Evolutionary conservation across 1,284 basidiomycete genomes (phyloP).

Genomic region (Laetiporus sulphureus): DNA sequence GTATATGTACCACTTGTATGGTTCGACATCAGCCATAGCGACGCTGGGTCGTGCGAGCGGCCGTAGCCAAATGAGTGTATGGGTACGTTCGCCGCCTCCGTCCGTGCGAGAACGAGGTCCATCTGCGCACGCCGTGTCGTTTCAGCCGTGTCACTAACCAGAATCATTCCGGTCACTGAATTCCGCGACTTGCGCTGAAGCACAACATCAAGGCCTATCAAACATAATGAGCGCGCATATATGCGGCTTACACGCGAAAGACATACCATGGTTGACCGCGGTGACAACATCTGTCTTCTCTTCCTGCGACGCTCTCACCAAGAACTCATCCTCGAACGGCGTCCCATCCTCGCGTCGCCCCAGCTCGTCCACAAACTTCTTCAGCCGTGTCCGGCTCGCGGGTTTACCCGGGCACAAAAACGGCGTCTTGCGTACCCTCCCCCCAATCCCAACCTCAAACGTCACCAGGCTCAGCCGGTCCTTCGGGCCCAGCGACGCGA

Average conservation of each 20-base stretch:
- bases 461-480: slow-evolving; percentile 86
- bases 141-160: slow-evolving; percentile 89
- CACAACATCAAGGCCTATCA: slow-evolving; percentile 80
- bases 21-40: slow-evolving; percentile 98
- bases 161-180: slow-evolving; percentile 83
- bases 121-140: slow-evolving; percentile 94
- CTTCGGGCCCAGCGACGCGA: slow-evolving; percentile 65
- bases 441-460: slow-evolving; percentile 78
- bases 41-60: slow-evolving; percentile 92
- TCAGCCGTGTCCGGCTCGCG: slow-evolving; percentile 64
- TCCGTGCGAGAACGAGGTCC: slow-evolving; percentile 93
- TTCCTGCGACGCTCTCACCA: slow-evolving; percentile 72
- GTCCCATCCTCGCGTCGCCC: slow-evolving; percentile 35
- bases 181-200: slow-evolving; percentile 91
- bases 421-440: slow-evolving; percentile 81
- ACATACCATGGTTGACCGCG: slow-evolving; percentile 84
- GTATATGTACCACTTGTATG: slow-evolving; percentile 97
- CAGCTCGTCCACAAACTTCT: slow-evolving; percentile 73
- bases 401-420: slow-evolving; percentile 71
- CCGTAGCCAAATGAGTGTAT: slow-evolving; percentile 98
- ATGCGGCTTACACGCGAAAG: background rate
- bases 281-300: slow-evolving; percentile 96
- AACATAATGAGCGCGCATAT: slow-evolving; percentile 5
- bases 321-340: slow-evolving; percentile 60
- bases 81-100: slow-evolving; percentile 92